These are phyloP conservation scores for Sphagnum tenellum DNA, from an alignment of 225 moss, liverwort and hornwort genomes.

Conservation along the genomic window DNA sequence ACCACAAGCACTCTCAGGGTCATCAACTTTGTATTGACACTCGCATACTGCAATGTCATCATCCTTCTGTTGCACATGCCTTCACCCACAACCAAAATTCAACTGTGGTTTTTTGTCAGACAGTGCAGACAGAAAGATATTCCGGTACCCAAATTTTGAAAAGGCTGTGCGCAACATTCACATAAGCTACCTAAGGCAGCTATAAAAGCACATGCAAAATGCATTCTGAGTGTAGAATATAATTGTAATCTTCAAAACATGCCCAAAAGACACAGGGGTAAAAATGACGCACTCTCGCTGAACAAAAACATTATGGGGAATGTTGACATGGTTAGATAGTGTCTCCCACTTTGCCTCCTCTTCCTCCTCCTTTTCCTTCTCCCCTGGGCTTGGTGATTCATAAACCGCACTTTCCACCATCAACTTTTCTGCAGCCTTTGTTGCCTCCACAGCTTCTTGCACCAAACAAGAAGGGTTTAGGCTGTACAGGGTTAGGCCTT, in stretches of 20 bases:
- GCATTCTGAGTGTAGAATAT: not conserved
- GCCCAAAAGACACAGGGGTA: not conserved
- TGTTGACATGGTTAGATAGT: conserved; percentile 12
- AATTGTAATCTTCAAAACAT: not conserved
- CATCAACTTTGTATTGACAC: conserved; percentile 15
- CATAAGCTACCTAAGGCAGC: not conserved
- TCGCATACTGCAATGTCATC: conserved; percentile 38
- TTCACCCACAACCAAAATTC: conserved; percentile 11
- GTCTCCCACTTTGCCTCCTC: conserved; percentile 14
- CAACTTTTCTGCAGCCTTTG: too few relatives aligned
- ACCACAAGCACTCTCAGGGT: conserved; percentile 26
- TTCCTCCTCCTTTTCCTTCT: too few relatives aligned
- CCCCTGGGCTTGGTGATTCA: too few relatives aligned
- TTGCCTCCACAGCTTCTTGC: too few relatives aligned
- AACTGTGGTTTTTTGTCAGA: not conserved
- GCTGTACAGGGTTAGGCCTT: too few relatives aligned
- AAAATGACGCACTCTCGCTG: conserved; percentile 14
- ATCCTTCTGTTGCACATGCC: conserved; percentile 35
- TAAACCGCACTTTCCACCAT: too few relatives aligned
- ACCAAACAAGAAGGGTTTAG: too few relatives aligned
- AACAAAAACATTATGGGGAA: conserved; percentile 17
- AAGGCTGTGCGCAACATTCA: not conserved
- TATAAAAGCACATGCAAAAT: not conserved
- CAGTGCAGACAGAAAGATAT: too few relatives aligned
- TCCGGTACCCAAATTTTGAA: not conserved